Evolutionary conservation across 164 flowering plant species (phyloP).

Genomic region (Sedum album): DNA sequence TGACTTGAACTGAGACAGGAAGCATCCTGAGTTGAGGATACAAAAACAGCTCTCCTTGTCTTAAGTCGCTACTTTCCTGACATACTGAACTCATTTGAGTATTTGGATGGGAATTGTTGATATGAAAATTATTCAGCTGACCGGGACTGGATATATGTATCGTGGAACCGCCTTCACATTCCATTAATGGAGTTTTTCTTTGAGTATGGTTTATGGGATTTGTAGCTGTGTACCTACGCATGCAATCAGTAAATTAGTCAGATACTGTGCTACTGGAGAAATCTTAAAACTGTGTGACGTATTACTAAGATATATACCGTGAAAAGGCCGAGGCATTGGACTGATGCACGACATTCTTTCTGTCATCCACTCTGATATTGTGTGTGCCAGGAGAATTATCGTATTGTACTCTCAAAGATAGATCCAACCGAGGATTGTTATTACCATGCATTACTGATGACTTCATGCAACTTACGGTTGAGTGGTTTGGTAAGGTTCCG

Average conservation of each 20-base stretch:
- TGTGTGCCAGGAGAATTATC: slow-evolving; percentile 24
- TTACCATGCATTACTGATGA: slow-evolving; percentile 18
- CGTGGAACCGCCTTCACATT: slow-evolving; percentile 18
- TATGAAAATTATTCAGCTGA: slow-evolving; percentile 16
- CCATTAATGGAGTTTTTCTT: slow-evolving; percentile 21
- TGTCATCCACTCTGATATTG: slow-evolving; percentile 22
- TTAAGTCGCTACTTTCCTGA: slow-evolving; percentile 20
- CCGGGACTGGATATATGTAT: slow-evolving; percentile 17
- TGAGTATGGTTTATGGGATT: slow-evolving; percentile 20
- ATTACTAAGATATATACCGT: slow-evolving; percentile 21
- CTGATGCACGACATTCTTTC: slow-evolving; percentile 34
- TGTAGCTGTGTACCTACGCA: slow-evolving; percentile 55
- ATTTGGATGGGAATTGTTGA: slow-evolving; percentile 23
- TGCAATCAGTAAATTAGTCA: background rate
- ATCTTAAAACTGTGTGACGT: background rate
- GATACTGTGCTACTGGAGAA: background rate
- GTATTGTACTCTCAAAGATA: slow-evolving; percentile 54
- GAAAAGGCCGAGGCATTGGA: slow-evolving; percentile 86
- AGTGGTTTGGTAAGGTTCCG: slow-evolving; percentile 44
- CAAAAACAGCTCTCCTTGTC: slow-evolving; percentile 23
- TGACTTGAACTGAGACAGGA: slow-evolving; percentile 35
- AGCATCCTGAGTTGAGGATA: slow-evolving; percentile 24
- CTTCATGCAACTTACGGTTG: slow-evolving; percentile 12
- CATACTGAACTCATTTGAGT: slow-evolving; percentile 18
- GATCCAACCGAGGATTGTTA: slow-evolving; percentile 41